Evolutionary conservation across 1,139 yeast species (phyloP).

Genomic region (Zygoascus hellenicus): DNA sequence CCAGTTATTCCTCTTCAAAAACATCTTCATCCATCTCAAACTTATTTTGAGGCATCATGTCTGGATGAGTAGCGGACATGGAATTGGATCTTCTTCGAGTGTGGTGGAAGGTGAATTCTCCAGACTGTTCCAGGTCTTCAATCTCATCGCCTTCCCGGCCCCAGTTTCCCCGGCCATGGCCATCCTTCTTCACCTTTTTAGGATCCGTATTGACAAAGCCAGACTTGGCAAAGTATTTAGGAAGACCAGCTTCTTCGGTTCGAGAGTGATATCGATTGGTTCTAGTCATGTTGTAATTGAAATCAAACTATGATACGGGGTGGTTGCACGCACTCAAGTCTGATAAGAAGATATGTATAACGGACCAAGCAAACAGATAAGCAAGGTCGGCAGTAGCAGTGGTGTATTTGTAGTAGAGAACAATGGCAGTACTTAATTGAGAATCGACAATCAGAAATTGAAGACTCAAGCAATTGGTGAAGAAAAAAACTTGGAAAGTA

Average conservation of each 20-base stretch:
- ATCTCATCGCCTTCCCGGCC: constrained; percentile 38
- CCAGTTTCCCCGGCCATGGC: constrained; percentile 65
- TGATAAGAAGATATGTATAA: not conserved
- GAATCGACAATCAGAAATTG: constrained; percentile 4
- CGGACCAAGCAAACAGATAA: not conserved
- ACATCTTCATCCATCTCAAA: constrained; percentile 18
- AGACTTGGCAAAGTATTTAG: constrained; percentile 71
- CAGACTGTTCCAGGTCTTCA: constrained; percentile 34
- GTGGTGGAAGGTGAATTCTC: constrained; percentile 37
- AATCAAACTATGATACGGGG: not conserved
- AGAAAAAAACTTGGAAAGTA: not conserved
- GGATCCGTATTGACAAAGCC: constrained; percentile 62
- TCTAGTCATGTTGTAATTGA: constrained; percentile 58
- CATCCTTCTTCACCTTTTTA: constrained; percentile 71
- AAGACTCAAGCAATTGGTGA: constrained; percentile 4
- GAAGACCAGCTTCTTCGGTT: constrained; percentile 36
- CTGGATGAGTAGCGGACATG: constrained; percentile 46
- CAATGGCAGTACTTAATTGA: not conserved
- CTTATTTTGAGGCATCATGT: constrained; percentile 21
- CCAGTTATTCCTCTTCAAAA: constrained; percentile 17
- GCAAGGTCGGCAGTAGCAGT: not conserved
- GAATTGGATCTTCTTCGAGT: constrained; percentile 43
- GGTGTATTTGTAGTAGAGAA: not conserved
- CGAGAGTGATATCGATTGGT: constrained; percentile 76
- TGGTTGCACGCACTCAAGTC: not conserved